Base-by-base conservation (phyloP, 495 filamentous ascomycete genomes). In the Aspergillus egyptiacus region DNA sequence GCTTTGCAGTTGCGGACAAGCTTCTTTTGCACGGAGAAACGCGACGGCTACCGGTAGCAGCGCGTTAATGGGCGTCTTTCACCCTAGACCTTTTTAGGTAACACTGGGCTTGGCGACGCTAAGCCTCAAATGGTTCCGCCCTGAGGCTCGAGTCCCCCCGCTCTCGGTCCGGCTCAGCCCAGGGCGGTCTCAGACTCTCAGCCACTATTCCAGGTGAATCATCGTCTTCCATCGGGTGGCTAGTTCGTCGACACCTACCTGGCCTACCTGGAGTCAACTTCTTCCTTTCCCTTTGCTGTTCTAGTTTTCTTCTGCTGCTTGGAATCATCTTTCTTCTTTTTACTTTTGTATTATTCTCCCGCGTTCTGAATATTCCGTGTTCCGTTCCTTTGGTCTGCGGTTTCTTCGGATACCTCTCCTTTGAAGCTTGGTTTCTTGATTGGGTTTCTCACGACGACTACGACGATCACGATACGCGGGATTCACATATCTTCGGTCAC, bases 31-130 rank as follows among this genome's bases (percentile, higher is more conserved):
- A 35, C 15, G 31, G 40, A 56, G 48, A 55, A 59, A 60, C 59
- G 60, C 62, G 57, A 67, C 59, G 13, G 13, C 6, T 52, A 48
- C 44, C 37, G 36, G 48, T 48, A 55, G 37, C 53, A 51, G 50
- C 68, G 68, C 68, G 68, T 71, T 69, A 71, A 70, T 70, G 60
- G 56, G 58, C 58, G 50, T 36, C 48, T 22, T 13, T 11, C 32
- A 23, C 36, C 13, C 68, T 71, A 69, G 43, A 6, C 63, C 63
- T 1, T 23, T 47, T 28, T 35, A 0, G 60, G 56, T 13, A 28
- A 22, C 10, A 32, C 31, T 11, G 27, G 48, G 9, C 65, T 67
- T 62, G 61, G 64, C 62, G 50, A 47, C 57, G 14, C 35, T 50
- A 46, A 14, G 35, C 41, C 50, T 23, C 27, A 42, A 41, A 1